Evolutionary conservation across 2,329 filamentous ascomycete genomes (phyloP).

Genomic region (Pseudocercospora vitis): DNA sequence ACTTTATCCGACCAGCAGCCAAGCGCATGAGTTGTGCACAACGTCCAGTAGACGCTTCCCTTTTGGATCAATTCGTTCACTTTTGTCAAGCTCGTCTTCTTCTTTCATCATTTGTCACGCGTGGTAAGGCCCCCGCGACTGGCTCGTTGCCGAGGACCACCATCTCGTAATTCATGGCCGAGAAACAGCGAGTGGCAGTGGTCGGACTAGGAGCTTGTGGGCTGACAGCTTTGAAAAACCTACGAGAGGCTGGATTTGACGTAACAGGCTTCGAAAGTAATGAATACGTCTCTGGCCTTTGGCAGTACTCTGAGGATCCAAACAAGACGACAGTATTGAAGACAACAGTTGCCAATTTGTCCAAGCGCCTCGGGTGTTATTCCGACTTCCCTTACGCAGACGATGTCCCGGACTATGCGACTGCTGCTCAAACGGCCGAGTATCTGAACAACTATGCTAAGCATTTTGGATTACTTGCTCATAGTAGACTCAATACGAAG

Average conservation of each 20-base stretch:
- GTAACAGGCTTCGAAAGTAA: conserved; percentile 43
- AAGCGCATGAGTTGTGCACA: too few relatives aligned
- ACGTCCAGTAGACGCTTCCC: too few relatives aligned
- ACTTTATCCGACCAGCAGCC: too few relatives aligned
- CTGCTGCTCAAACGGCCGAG: conserved; percentile 10
- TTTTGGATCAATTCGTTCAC: too few relatives aligned
- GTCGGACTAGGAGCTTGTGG: conserved; percentile 14
- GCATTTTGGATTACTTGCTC: conserved; percentile 9
- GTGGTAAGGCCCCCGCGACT: too few relatives aligned
- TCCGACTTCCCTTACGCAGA: conserved; percentile 20
- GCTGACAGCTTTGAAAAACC: conserved; percentile 37
- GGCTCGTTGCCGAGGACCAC: too few relatives aligned
- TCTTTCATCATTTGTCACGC: too few relatives aligned
- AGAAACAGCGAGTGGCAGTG: conserved; percentile 5
- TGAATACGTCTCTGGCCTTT: conserved; percentile 44
- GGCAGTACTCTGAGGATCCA: conserved; percentile 37
- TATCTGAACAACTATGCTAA: conserved; percentile 17
- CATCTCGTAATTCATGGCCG: too few relatives aligned
- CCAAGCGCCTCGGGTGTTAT: conserved; percentile 13
- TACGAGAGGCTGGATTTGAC: conserved; percentile 46
- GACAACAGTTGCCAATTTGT: conserved; percentile 19
- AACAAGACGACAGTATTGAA: conserved; percentile 17
- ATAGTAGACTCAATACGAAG: conserved; percentile 5
- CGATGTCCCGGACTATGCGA: conserved; percentile 15
- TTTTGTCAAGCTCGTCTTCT: too few relatives aligned